phyloP scores from a whole-genome alignment of 768 basidiomycete genomes.

The Hygrophorus russula region DNA sequence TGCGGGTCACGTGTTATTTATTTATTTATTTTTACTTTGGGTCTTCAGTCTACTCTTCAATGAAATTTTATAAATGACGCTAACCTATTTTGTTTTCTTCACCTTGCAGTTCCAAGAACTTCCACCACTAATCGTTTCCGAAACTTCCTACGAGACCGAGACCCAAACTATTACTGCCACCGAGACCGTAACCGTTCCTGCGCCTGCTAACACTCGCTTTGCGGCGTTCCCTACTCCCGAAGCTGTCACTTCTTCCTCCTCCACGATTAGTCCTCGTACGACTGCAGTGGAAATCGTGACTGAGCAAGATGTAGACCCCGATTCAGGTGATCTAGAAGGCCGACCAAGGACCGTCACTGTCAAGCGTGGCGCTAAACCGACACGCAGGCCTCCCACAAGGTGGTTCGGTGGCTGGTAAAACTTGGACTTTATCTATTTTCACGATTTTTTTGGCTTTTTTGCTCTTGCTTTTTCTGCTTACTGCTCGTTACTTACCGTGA shows the following conservation, averaged over 20 bases:
- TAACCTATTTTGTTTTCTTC: conserved; percentile 20
- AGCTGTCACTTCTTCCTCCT: conserved; percentile 41
- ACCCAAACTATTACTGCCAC: conserved; percentile 57
- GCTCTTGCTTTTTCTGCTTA: conserved; percentile 2
- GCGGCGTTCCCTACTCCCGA: conserved; percentile 67
- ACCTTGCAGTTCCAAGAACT: conserved; percentile 22
- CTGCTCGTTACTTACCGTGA: conserved; percentile 3
- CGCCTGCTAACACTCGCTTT: conserved; percentile 69
- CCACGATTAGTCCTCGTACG: conserved; percentile 59
- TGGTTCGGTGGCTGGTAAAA: conserved; percentile 54
- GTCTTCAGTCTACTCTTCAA: conserved; percentile 22
- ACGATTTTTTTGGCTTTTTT: conserved; percentile 20
- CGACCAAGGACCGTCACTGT: conserved; percentile 29
- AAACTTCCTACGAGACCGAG: conserved; percentile 46
- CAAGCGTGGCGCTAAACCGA: conserved; percentile 32
- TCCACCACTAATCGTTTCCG: conserved; percentile 33
- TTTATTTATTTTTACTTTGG: conserved; percentile 19
- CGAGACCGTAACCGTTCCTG: conserved; percentile 57
- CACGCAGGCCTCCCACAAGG: conserved; percentile 38
- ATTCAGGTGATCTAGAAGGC: conserved; percentile 23
- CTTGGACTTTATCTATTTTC: conserved; percentile 22
- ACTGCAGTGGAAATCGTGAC: conserved; percentile 61
- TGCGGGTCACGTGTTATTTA: conserved; percentile 34
- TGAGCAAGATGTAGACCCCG: conserved; percentile 50
- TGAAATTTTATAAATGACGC: conserved; percentile 16